These are phyloP conservation scores for Phytophthora pinifolia DNA, from an alignment of 352 stramenopile genomes.

Conservation along the genomic window DNA sequence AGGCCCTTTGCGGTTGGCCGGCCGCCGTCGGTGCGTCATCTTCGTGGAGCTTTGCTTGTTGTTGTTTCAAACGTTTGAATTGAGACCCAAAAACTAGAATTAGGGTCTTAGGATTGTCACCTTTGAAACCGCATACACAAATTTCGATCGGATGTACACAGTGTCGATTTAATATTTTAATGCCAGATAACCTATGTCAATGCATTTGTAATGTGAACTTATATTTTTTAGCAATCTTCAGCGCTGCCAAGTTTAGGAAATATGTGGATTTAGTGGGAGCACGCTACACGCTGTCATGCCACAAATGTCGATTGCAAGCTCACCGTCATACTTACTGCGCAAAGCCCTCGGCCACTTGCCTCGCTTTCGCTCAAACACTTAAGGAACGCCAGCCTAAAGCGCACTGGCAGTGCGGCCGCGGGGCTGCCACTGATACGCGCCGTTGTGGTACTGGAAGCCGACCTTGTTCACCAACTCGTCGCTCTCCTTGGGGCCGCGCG, in stretches of 20 bases:
- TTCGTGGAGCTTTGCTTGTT: background rate
- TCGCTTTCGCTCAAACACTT: constrained; percentile 7
- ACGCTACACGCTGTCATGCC: background rate
- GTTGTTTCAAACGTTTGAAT: no score
- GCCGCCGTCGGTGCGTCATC: constrained; percentile 20
- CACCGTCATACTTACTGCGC: constrained; percentile 27
- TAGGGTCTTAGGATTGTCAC: no score
- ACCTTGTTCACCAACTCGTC: constrained; percentile 74
- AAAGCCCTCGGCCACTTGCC: background rate
- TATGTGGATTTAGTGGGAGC: no score
- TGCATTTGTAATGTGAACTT: no score
- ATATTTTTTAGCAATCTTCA: no score
- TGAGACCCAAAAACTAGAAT: no score
- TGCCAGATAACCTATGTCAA: no score
- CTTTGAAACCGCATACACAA: no score
- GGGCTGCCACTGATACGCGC: constrained; percentile 75
- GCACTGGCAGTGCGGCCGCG: constrained; percentile 39
- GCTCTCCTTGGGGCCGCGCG: constrained; percentile 90
- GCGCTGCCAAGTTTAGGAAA: no score
- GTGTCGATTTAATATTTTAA: no score
- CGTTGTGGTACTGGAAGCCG: constrained; percentile 80
- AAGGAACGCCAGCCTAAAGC: constrained; percentile 33
- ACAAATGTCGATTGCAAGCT: constrained; percentile 17
- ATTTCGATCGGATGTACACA: no score
- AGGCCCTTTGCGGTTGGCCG: constrained; percentile 24